A percentile compares a stretch with the other conserved stretches of the same genome.
Conservation (phyloP, 768 basidiomycete genomes). For the Russula virescens region DNA sequence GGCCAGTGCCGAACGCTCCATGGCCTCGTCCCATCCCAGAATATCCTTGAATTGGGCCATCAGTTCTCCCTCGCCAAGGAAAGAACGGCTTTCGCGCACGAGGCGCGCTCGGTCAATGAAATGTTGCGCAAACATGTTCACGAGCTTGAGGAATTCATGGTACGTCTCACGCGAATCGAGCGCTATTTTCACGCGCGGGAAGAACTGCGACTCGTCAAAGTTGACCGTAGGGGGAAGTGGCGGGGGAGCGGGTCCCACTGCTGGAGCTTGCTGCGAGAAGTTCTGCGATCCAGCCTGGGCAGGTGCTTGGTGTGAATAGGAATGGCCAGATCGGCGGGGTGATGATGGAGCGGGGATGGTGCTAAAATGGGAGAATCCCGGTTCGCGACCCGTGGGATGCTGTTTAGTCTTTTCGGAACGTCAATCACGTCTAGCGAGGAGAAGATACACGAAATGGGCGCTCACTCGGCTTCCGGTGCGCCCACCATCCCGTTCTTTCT, state of each 20-base stretch:
- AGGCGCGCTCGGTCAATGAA: constrained; percentile 84
- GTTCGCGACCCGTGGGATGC: constrained; percentile 25
- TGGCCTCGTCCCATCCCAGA: constrained; percentile 78
- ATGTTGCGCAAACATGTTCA: constrained; percentile 93
- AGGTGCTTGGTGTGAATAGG: constrained; percentile 19
- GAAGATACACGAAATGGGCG: constrained; percentile 5
- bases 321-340: constrained; percentile 26
- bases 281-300: constrained; percentile 9
- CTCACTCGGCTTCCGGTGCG: constrained; percentile 23
- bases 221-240: constrained; percentile 24
- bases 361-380: constrained; percentile 28
- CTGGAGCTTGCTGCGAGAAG: constrained; percentile 2
- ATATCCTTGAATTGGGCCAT: constrained; percentile 80
- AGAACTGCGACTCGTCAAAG: constrained; percentile 73
- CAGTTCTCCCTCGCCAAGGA: constrained; percentile 68
- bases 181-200: constrained; percentile 78
- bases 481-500: constrained; percentile 31
- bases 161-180: constrained; percentile 72
- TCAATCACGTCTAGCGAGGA: neutral
- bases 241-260: constrained; percentile 18
- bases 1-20: constrained; percentile 35
- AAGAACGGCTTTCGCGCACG: constrained; percentile 73
- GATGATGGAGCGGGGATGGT: constrained; percentile 28
- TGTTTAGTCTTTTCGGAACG: constrained; percentile 27
- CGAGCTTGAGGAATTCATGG: constrained; percentile 92